Evolutionary conservation across 108 stramenopile genomes (phyloP), one percentile per base, ranked within the genome.

Genomic region (Cyclostephanos tholiformis): DNA sequence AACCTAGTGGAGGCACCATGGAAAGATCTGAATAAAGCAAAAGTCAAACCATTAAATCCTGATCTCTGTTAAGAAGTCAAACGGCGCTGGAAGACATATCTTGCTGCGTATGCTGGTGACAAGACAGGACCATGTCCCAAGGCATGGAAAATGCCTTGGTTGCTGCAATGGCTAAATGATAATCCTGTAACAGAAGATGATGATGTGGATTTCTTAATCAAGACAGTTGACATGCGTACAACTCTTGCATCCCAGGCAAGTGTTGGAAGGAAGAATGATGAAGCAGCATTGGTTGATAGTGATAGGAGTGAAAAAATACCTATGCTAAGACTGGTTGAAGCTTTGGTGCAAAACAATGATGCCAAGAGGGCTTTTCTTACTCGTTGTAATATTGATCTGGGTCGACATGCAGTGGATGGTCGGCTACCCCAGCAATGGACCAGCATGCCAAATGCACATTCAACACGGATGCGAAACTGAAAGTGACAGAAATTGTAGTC

Each of bases 361-460:
- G 44, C 44, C 14, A 46, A 46, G 44, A 46, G 44, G 44, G 44
- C 44, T 14, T 46, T 46, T 46, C 44, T 46, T 14, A 46, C 44
- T 13, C 16, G 44, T 14, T 16, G 44, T 13, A 14, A 46, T 46
- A 46, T 46, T 46, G 44, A 14, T 46, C 44, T 14, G 16, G 44
- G 44, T 17, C 44, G 44, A 16, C 44, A 46, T 46, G 44, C 44
- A 46, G 44, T 46, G 2, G 16, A 46, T 14, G 44, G 44, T 14
- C 44, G 16, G 14, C 14, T 17, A 14, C 63, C 76, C 76, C 76
- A 67, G 32, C 66, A 29, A 63, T 72, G 63, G n/a, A 71, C 44
- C 17, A 77, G n/a, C 41, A 77, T 71, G n/a, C 71, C 67, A 55
- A 77, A 77, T n/a, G 60, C 44, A 20, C 76, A 65, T 57, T 77